Evolutionary conservation across 768 basidiomycete genomes (phyloP).

Genomic region (Tylopilus plumbeoviolaceoides): DNA sequence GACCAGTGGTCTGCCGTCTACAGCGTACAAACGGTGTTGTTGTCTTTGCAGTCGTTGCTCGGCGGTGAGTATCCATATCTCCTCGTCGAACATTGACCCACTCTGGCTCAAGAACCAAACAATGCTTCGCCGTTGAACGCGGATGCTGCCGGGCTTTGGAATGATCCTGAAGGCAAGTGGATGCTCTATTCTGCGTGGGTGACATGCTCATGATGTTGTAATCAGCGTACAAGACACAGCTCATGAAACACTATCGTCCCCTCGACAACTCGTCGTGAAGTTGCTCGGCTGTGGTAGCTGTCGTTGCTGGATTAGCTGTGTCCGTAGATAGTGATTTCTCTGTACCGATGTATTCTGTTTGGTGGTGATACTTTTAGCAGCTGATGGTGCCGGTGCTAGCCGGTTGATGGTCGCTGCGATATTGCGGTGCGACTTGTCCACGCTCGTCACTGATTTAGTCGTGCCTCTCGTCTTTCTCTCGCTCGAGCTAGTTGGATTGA

Average conservation of each 20-base stretch:
- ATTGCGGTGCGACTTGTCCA: too few relatives aligned
- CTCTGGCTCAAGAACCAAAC: conserved; percentile 66
- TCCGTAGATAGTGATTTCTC: conserved; percentile 11
- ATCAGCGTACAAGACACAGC: conserved; percentile 66
- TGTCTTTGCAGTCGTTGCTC: conserved; percentile 83
- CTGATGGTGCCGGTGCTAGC: too few relatives aligned
- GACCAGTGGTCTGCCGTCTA: conserved; percentile 95
- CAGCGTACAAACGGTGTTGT: conserved; percentile 83
- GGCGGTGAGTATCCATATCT: conserved; percentile 57
- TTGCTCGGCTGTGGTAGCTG: background rate
- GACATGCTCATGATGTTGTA: background rate
- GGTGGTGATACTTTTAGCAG: too few relatives aligned
- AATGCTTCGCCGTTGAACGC: conserved; percentile 88
- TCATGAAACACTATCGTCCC: conserved; percentile 70
- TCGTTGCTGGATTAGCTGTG: background rate
- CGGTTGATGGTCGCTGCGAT: too few relatives aligned
- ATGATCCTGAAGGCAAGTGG: conserved; percentile 55
- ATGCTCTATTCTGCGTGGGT: background rate
- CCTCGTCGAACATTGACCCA: background rate
- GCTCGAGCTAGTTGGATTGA: background rate
- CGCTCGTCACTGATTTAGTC: too few relatives aligned
- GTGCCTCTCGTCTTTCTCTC: too few relatives aligned
- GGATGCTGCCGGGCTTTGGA: conserved; percentile 84
- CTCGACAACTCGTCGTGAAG: conserved; percentile 36
- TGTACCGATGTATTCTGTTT: conserved; percentile 11